These are phyloP conservation scores for Botrytis elliptica DNA, from an alignment of 2,329 filamentous ascomycete species.

Conservation along the genomic window DNA sequence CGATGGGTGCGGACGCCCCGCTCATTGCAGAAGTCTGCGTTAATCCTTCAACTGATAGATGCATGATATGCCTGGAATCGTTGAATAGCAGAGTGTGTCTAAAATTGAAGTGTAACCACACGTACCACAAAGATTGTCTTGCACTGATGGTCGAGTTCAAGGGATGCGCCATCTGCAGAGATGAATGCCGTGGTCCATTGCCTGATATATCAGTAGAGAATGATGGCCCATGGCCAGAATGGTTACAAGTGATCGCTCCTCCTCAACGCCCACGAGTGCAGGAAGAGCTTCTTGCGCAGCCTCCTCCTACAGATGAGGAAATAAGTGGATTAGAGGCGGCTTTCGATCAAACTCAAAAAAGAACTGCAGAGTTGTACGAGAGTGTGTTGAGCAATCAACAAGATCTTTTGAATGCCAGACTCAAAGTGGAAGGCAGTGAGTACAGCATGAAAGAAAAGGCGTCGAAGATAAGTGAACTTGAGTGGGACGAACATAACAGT, in stretches of 20 bases:
- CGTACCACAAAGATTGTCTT: neutral
- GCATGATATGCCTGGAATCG: neutral
- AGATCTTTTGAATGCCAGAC: neutral
- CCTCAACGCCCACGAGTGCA: neutral
- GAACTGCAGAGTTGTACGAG: neutral
- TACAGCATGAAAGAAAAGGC: neutral
- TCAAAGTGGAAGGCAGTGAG: neutral
- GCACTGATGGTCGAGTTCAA: neutral
- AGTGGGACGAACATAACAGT: neutral
- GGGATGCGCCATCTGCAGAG: neutral
- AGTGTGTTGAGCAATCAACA: neutral
- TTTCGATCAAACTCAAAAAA: neutral
- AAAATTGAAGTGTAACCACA: neutral
- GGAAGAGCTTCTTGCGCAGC: neutral
- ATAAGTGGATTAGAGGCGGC: neutral
- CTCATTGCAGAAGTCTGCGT: neutral
- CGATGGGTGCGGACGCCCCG: neutral
- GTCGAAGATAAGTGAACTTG: neutral
- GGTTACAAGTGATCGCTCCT: neutral
- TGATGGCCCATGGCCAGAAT: neutral
- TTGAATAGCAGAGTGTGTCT: neutral
- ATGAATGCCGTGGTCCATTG: neutral
- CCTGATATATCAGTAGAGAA: neutral
- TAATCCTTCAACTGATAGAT: neutral
- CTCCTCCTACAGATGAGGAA: neutral